Percentiles rank a stretch among this genome's conserved stretches.
These are phyloP conservation scores for Clitoria ternatea DNA, from an alignment of 306 rosid species.

Conservation along the genomic window DNA sequence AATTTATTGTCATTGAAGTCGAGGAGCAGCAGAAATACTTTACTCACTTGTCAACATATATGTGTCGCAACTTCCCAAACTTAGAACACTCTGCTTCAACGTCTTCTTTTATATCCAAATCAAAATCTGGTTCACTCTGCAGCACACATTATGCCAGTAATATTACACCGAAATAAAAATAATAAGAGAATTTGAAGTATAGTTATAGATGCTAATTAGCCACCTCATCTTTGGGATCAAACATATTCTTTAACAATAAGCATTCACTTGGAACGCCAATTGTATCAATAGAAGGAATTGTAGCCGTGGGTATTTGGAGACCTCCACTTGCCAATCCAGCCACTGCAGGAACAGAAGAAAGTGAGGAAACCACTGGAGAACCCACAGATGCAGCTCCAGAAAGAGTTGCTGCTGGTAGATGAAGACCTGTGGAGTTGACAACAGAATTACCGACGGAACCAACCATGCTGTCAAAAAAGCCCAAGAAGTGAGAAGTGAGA, in stretches of 20 bases:
- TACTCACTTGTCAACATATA: constrained; percentile 80
- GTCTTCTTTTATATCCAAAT: constrained; percentile 86
- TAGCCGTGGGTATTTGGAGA: constrained; percentile 53
- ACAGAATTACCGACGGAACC: constrained; percentile 52
- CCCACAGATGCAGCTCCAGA: constrained; percentile 34
- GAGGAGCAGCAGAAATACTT: neutral
- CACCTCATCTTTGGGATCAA: constrained; percentile 91
- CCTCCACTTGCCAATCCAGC: constrained; percentile 56
- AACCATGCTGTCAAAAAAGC: constrained; percentile 49
- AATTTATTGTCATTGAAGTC: neutral
- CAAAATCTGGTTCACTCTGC: constrained; percentile 83
- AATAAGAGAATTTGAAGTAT: neutral
- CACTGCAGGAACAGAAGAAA: constrained; percentile 46
- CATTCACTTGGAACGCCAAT: constrained; percentile 90
- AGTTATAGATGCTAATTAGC: constrained; percentile 4
- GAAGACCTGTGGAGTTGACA: constrained; percentile 42
- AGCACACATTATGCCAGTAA: constrained; percentile 19
- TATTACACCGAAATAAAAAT: neutral
- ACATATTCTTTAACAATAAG: constrained; percentile 79
- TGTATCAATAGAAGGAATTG: constrained; percentile 48
- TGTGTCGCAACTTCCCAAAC: constrained; percentile 72
- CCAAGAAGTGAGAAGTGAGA: constrained; percentile 35
- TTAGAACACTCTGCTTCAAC: constrained; percentile 87
- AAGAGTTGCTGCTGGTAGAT: constrained; percentile 36
- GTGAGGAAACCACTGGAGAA: constrained; percentile 45